These are phyloP conservation scores for Fusarium floridanum DNA, from an alignment of 2,329 filamentous ascomycete species.

Conservation along the genomic window DNA sequence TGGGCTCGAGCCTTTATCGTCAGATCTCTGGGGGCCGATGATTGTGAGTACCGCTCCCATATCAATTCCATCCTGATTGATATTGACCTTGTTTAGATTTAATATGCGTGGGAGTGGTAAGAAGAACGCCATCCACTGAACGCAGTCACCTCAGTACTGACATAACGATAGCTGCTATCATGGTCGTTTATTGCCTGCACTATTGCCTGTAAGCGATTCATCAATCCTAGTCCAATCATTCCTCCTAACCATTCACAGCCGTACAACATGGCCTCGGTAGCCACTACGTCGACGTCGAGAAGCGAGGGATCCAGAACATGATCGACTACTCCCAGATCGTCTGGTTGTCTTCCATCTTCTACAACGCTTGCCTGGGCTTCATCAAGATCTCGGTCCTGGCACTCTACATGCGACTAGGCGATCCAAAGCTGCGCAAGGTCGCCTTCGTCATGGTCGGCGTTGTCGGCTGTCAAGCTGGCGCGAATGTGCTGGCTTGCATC, in stretches of 20 bases:
- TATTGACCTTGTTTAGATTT: constrained; percentile 20
- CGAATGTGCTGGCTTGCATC: constrained; percentile 31
- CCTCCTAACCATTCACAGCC: neutral
- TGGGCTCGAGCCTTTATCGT: constrained; percentile 34
- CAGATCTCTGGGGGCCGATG: constrained; percentile 25
- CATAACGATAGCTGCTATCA: neutral
- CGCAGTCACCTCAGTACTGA: neutral
- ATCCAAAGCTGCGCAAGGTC: constrained; percentile 19
- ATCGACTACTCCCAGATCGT: constrained; percentile 35
- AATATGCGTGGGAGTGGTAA: constrained; percentile 30
- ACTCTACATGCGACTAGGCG: constrained; percentile 27
- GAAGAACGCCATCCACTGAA: neutral
- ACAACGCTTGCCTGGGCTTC: constrained; percentile 35
- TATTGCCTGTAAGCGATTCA: constrained; percentile 6
- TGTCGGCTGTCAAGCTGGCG: constrained; percentile 27
- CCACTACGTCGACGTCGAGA: constrained; percentile 23
- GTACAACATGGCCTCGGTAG: constrained; percentile 30
- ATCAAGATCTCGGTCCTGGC: constrained; percentile 35
- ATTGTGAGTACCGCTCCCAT: constrained; percentile 16
- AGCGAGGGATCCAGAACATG: constrained; percentile 24
- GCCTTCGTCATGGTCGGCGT: constrained; percentile 34
- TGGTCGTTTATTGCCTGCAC: constrained; percentile 32
- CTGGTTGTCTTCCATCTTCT: constrained; percentile 34
- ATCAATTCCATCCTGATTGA: neutral
- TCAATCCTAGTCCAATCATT: rapidly evolving